These are phyloP conservation scores for Lactifluus subvellereus DNA, from an alignment of 768 basidiomycete genomes.

Conservation along the genomic window DNA sequence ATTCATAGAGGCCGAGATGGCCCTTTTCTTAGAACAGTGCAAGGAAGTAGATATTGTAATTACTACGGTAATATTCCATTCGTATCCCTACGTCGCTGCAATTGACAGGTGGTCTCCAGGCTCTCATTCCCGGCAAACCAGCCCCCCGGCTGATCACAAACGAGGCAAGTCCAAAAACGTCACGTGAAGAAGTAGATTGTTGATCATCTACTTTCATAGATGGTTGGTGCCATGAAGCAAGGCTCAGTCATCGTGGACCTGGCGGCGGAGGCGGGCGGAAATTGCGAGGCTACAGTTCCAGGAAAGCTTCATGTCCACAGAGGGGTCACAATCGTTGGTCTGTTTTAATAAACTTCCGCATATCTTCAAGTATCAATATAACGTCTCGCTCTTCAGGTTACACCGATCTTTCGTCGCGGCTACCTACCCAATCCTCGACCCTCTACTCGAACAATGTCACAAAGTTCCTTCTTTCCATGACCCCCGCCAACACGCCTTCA, in stretches of 20 bases:
- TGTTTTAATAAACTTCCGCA: background rate
- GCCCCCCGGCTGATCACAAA: slow-evolving; percentile 81
- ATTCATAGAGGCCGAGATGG: slow-evolving; percentile 85
- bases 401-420: slow-evolving; percentile 78
- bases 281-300: slow-evolving; percentile 76
- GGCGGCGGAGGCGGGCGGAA: slow-evolving; percentile 87
- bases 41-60: slow-evolving; percentile 87
- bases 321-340: slow-evolving; percentile 82
- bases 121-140: slow-evolving; percentile 79
- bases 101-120: slow-evolving; percentile 36
- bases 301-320: slow-evolving; percentile 62
- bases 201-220: slow-evolving; percentile 31
- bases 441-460: slow-evolving; percentile 89
- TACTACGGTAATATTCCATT: slow-evolving; percentile 53
- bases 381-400: slow-evolving; percentile 45
- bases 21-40: slow-evolving; percentile 80
- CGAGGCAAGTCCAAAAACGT: slow-evolving; percentile 35
- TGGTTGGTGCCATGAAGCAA: slow-evolving; percentile 89
- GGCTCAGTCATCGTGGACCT: slow-evolving; percentile 85
- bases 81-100: background rate
- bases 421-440: slow-evolving; percentile 86
- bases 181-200: background rate
- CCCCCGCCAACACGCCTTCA: slow-evolving; percentile 41
- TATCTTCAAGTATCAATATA: background rate
- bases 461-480: slow-evolving; percentile 81